A percentile compares a stretch with the other conserved stretches of the same genome.
Evolutionary conservation across 192 early-diverging fungal genomes (phyloP).

Genomic region (Funneliformis geosporum): DNA sequence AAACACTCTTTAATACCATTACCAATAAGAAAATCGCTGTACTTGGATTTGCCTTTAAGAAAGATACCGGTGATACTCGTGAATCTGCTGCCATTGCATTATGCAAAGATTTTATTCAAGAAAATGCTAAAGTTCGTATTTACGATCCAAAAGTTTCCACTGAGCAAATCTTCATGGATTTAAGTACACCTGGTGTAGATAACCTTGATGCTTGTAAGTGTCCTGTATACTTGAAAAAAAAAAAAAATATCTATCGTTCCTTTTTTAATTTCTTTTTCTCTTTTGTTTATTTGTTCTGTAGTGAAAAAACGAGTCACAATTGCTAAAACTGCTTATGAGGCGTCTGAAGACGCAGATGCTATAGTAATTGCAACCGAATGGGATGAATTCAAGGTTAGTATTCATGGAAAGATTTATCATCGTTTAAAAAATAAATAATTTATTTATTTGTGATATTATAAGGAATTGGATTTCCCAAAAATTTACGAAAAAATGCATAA

Average conservation of each 20-base stretch:
- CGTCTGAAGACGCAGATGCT: slow-evolving; percentile 71
- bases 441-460: not conserved
- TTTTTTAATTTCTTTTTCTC: not conserved
- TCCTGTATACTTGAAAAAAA: not conserved
- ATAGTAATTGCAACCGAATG: slow-evolving; percentile 86
- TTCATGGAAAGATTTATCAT: not conserved
- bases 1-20: slow-evolving; percentile 76
- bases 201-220: slow-evolving; percentile 39
- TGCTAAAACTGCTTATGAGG: slow-evolving; percentile 65
- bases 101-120: slow-evolving; percentile 76
- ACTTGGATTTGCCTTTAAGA: slow-evolving; percentile 94
- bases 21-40: slow-evolving; percentile 78
- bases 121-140: slow-evolving; percentile 72
- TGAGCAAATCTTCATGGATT: slow-evolving; percentile 70
- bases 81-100: slow-evolving; percentile 90
- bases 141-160: slow-evolving; percentile 89
- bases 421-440: not conserved
- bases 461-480: slow-evolving; percentile 62
- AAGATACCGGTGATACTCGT: slow-evolving; percentile 90
- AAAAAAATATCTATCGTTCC: not conserved
- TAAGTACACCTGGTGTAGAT: slow-evolving; percentile 59
- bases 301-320: slow-evolving; percentile 68
- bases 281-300: slow-evolving; percentile 34
- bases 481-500: slow-evolving; percentile 75
- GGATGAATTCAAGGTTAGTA: slow-evolving; percentile 80